Conservation (phyloP, 192 early-diverging fungal genomes). For the Backusella mclennaniae region DNA sequence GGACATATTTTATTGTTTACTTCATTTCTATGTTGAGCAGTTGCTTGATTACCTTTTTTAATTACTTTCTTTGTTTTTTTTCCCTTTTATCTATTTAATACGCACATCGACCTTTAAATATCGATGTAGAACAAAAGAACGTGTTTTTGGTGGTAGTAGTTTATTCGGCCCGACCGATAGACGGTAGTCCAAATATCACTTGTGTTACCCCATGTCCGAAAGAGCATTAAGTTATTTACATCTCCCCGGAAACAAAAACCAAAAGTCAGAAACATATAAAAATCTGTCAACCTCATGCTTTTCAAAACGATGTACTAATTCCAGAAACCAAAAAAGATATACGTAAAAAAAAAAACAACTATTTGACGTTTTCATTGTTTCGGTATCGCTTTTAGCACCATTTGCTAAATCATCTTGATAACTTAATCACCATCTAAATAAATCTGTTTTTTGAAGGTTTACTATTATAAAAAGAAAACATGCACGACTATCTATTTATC, state of each 20-base stretch:
- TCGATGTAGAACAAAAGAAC: constrained; percentile 9
- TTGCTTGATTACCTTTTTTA: constrained; percentile 1
- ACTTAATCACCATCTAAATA: background rate
- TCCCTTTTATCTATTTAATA: background rate
- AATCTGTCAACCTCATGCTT: background rate
- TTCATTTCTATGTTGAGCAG: background rate
- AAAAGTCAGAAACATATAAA: constrained; percentile 5
- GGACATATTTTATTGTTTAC: background rate
- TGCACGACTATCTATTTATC: background rate
- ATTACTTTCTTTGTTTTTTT: background rate
- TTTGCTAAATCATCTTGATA: background rate
- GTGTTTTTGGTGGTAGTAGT: background rate
- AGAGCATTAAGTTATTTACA: background rate
- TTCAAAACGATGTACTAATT: background rate
- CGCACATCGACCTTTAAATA: background rate
- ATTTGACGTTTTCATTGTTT: background rate
- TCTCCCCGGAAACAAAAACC: background rate
- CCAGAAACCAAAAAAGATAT: background rate
- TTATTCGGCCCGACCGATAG: background rate
- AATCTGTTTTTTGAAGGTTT: background rate
- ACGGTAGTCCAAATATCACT: constrained; percentile 1
- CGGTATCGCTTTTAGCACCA: background rate
- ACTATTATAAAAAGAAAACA: background rate
- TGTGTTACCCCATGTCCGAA: background rate
- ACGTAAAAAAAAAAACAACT: background rate